These are phyloP conservation scores for Trypanosoma rangeli DNA, from an alignment of 208 protist species.

Conservation along the genomic window DNA sequence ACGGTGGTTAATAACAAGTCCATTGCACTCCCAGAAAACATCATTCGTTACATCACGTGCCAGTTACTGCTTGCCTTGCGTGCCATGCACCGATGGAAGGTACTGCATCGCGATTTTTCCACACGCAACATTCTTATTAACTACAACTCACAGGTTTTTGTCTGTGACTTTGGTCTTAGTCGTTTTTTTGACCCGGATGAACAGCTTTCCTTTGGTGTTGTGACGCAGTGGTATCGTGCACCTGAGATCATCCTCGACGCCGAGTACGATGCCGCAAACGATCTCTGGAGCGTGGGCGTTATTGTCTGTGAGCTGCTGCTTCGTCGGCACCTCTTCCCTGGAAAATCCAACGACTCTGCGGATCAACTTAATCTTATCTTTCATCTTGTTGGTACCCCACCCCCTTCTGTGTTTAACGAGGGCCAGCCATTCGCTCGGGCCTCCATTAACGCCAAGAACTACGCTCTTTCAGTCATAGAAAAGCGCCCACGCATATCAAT, in stretches of 20 bases:
- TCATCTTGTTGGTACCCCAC: slow-evolving; percentile 93
- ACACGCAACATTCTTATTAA: slow-evolving; percentile 92
- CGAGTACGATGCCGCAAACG: slow-evolving; percentile 80
- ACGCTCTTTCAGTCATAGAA: slow-evolving; percentile 74
- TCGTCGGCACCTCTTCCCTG: slow-evolving; percentile 89
- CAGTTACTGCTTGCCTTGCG: slow-evolving; percentile 88
- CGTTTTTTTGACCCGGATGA: slow-evolving; percentile 92
- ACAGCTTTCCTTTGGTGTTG: slow-evolving; percentile 90
- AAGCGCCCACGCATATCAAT: slow-evolving; percentile 46
- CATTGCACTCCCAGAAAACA: slow-evolving; percentile 75
- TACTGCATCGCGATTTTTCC: slow-evolving; percentile 87
- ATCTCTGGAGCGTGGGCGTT: slow-evolving; percentile 91
- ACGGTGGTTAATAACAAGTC: slow-evolving; percentile 76
- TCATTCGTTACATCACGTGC: slow-evolving; percentile 84
- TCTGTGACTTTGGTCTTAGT: slow-evolving; percentile 92
- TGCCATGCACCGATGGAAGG: slow-evolving; percentile 83
- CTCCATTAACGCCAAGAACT: slow-evolving; percentile 83
- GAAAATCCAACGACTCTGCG: slow-evolving; percentile 92
- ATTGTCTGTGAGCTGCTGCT: slow-evolving; percentile 92
- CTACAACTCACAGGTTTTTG: slow-evolving; percentile 82
- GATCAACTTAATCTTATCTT: slow-evolving; percentile 94
- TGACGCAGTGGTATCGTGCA: slow-evolving; percentile 93
- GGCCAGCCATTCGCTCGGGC: slow-evolving; percentile 86
- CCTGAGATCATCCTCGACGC: slow-evolving; percentile 92
- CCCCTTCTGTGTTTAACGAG: slow-evolving; percentile 67